Evolutionary conservation across 2,329 filamentous ascomycete species (phyloP), one percentile per base, ranked within the genome.

Genomic region (Pseudomassariella vexata): DNA sequence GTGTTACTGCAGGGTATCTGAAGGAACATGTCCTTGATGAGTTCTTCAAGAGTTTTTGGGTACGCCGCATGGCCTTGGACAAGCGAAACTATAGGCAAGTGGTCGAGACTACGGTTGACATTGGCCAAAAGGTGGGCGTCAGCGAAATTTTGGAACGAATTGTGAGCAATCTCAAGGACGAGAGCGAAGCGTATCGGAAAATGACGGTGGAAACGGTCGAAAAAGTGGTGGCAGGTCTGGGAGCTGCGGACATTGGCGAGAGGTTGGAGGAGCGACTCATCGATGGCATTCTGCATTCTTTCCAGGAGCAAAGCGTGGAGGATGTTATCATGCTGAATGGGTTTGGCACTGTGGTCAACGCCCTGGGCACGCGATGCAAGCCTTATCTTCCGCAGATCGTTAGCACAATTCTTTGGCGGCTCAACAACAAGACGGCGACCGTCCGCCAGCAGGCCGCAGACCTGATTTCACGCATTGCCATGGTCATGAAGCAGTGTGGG

Each of bases 11-110:
- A 21, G 84, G 81, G 23, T 98, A 96, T 52, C 73, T 98, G 24
- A 96, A 95, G 60, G 89, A 96, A 53, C 84, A 94, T 41, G 89
- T 98, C 6, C 70, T 98, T 23, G 81, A 86, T 45, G 92, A 96
- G 39, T 98, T 98, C 56, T 98, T 98, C 70, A 95, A 95, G 67
- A 89, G 84, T 53, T 98, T 98, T 65, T 98, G 92, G 92, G 89
- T 96, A 24, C 75, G 92, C 41, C 76, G 92, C 35, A 96, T 98
- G 87, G 92, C 92, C 6, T 66, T 98, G 35, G 92, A 98, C 59
- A 94, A 95, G 66, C 82, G 92, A 44, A 98, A 96, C 65, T 98
- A 96, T 58, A 79, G 90, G 47, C 90, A 96, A 55, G 92, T 98
- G 6, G 92, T 98, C 6, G 92, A 98, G 57, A 98, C 92, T 0